phyloP scores from a whole-genome alignment of 306 rosid species.

The Lathyrus tuberosus region DNA sequence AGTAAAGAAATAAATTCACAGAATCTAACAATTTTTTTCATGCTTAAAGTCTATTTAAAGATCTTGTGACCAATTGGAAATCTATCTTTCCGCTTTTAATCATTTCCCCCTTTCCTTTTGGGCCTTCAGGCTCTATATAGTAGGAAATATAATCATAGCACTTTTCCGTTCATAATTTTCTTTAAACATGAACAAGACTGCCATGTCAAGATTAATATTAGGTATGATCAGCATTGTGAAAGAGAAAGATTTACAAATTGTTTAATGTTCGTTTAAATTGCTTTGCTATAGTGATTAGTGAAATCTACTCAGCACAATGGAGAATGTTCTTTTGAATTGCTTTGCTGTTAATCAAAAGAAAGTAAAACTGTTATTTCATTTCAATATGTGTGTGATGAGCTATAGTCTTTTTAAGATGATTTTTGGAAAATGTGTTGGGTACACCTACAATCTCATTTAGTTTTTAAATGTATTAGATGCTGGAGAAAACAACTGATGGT shows the following conservation, averaged over 20 bases:
- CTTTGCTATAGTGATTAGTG: conserved; percentile 24
- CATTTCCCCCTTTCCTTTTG: not conserved
- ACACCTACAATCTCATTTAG: conserved; percentile 38
- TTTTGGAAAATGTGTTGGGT: conserved; percentile 20
- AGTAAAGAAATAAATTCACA: not conserved
- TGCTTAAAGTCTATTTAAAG: not conserved
- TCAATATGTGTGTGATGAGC: conserved; percentile 6
- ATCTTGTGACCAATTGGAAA: not conserved
- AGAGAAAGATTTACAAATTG: conserved; percentile 22
- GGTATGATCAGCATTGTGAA: conserved; percentile 23
- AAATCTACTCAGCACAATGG: conserved; percentile 20
- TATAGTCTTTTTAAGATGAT: conserved; percentile 23
- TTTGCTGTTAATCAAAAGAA: conserved; percentile 29
- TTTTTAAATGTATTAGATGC: conserved; percentile 58
- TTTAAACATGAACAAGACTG: conserved; percentile 4
- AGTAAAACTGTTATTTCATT: conserved; percentile 24
- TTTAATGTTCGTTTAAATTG: conserved; percentile 30
- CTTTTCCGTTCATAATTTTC: conserved; percentile 21
- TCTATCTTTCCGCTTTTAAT: not conserved
- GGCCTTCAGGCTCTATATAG: conserved; percentile 7
- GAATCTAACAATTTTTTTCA: not conserved
- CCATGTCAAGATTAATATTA: conserved; percentile 16
- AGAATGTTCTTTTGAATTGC: not conserved
- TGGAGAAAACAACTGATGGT: conserved; percentile 79
- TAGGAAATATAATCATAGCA: conserved; percentile 18